These are phyloP conservation scores for Phlyctochytrium arcticum DNA, from an alignment of 192 early-diverging fungal species.

Conservation along the genomic window DNA sequence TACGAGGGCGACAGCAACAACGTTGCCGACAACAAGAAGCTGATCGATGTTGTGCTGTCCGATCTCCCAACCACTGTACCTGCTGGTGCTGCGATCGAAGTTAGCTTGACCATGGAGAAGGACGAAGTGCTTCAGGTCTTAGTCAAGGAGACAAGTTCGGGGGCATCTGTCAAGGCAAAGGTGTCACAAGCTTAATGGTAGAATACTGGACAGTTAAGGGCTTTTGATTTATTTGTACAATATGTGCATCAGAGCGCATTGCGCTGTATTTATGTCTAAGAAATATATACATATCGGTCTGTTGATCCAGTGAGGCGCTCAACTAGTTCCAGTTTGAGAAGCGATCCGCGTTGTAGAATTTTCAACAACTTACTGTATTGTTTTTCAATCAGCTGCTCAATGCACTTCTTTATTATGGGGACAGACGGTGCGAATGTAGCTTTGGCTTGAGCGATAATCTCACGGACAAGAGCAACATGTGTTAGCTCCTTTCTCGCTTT, in stretches of 20 bases:
- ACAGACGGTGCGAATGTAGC: conserved; percentile 67
- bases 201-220: too few species aligned
- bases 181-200: background rate
- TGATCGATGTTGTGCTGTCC: conserved; percentile 66
- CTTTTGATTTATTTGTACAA: too few species aligned
- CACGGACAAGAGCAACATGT: conserved; percentile 68
- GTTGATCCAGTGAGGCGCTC: background rate
- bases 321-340: too few species aligned
- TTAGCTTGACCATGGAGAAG: conserved; percentile 45
- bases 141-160: conserved; percentile 31
- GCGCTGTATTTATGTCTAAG: background rate
- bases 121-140: conserved; percentile 35
- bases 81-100: conserved; percentile 36
- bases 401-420: conserved; percentile 75
- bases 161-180: conserved; percentile 15
- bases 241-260: background rate
- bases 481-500: conserved; percentile 65
- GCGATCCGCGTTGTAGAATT: conserved; percentile 28
- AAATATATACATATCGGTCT: conserved; percentile 31
- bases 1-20: conserved; percentile 71
- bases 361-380: conserved; percentile 60
- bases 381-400: conserved; percentile 82
- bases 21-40: conserved; percentile 47
- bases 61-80: conserved; percentile 48
- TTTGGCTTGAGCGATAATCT: conserved; percentile 70